Percentiles rank a stretch among this genome's conserved stretches.
Conservation (phyloP, 768 basidiomycete species). For the Lyophyllum decastes region DNA sequence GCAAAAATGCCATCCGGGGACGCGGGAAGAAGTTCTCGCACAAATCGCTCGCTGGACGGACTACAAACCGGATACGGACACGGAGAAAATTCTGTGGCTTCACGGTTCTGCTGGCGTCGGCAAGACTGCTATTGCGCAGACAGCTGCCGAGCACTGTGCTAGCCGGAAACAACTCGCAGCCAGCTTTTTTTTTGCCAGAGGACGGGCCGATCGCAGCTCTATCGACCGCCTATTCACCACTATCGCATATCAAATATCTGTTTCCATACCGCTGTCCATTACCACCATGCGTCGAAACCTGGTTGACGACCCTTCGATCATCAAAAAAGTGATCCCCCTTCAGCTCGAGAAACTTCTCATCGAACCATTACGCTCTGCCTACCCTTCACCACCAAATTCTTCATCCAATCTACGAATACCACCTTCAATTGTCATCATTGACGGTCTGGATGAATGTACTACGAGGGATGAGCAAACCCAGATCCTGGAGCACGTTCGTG, state of each 20-base stretch:
- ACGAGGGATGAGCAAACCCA: neutral
- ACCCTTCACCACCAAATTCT: no score
- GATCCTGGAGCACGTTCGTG: neutral
- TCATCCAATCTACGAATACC: neutral
- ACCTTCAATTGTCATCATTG: conserved; percentile 1
- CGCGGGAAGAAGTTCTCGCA: neutral
- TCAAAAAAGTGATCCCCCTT: neutral
- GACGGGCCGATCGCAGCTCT: neutral
- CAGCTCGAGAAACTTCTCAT: neutral
- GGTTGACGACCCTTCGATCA: neutral
- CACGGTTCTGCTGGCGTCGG: conserved; percentile 6
- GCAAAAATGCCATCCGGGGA: conserved; percentile 2
- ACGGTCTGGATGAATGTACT: conserved; percentile 8
- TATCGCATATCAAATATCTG: conserved; percentile 7
- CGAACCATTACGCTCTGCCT: neutral
- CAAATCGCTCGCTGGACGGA: neutral
- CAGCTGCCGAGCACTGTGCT: neutral
- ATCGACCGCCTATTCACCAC: neutral
- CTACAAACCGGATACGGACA: neutral
- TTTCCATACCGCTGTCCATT: neutral
- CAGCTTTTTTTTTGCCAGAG: conserved; percentile 5
- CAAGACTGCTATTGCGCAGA: conserved; percentile 9
- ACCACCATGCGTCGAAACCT: neutral
- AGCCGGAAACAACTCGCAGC: neutral
- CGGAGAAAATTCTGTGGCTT: neutral